Conservation (phyloP, 1,284 basidiomycete genomes). For the Thecaphora thlaspeos region DNA sequence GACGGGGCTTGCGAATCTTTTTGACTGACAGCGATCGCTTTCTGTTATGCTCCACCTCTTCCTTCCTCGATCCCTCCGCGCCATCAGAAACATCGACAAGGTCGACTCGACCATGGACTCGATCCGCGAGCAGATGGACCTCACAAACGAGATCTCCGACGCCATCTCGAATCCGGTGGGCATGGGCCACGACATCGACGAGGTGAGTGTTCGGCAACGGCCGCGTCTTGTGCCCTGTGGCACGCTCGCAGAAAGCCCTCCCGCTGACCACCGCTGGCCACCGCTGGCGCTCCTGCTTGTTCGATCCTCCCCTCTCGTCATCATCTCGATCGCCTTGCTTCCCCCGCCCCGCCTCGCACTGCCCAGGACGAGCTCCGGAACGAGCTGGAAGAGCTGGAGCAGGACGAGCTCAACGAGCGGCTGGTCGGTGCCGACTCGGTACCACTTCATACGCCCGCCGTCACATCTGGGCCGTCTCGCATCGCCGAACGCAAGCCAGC, state of each 20-base stretch:
- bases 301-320: slow-evolving; percentile 58
- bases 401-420: slow-evolving; percentile 84
- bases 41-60: background rate
- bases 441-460: slow-evolving; percentile 72
- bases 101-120: slow-evolving; percentile 89
- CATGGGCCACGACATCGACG: slow-evolving; percentile 68
- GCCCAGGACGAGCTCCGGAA: slow-evolving; percentile 75
- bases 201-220: slow-evolving; percentile 62
- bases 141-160: slow-evolving; percentile 94
- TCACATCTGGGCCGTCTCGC: slow-evolving; percentile 30
- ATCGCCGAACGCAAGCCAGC: slow-evolving; percentile 59
- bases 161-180: slow-evolving; percentile 80
- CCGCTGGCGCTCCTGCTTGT: no score
- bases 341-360: background rate
- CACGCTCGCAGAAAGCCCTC: background rate
- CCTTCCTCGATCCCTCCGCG: background rate
- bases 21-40: background rate
- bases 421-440: slow-evolving; percentile 85
- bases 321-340: slow-evolving; percentile 2
- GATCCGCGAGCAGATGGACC: slow-evolving; percentile 87
- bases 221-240: background rate
- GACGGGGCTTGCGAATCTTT: no score
- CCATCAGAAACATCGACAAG: slow-evolving; percentile 76
- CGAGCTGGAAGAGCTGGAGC: slow-evolving; percentile 86
- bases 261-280: no score